Evolutionary conservation across 1,139 yeast genomes (phyloP).

Genomic region (Sugiyamaella pinicola): DNA sequence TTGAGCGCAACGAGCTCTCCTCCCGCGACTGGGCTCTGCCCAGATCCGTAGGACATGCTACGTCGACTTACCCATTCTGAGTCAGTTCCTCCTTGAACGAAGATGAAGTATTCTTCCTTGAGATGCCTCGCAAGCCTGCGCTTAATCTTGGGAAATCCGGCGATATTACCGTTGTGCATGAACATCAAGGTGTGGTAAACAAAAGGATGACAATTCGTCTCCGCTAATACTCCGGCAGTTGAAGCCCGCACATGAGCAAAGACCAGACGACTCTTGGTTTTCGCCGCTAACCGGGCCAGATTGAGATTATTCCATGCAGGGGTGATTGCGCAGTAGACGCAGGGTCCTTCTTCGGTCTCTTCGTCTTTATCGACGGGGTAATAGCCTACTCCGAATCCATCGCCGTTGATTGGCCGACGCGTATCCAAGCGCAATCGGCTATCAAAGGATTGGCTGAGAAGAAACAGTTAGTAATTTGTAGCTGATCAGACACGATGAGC

Average conservation of each 20-base stretch:
- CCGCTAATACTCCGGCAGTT: slow-evolving; percentile 90
- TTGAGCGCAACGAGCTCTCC: no score
- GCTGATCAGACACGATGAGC: background rate
- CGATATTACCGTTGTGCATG: slow-evolving; percentile 95
- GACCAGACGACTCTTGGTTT: slow-evolving; percentile 79
- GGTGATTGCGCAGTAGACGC: slow-evolving; percentile 89
- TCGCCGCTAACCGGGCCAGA: slow-evolving; percentile 78
- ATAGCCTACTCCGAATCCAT: slow-evolving; percentile 97
- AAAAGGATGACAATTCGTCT: slow-evolving; percentile 94
- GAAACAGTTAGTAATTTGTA: no score
- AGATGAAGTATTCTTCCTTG: slow-evolving; percentile 75
- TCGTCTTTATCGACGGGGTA: slow-evolving; percentile 56
- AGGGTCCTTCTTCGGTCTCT: slow-evolving; percentile 63
- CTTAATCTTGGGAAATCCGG: slow-evolving; percentile 73
- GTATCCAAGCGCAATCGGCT: slow-evolving; percentile 83
- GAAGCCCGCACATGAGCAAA: slow-evolving; percentile 97
- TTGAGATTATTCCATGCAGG: slow-evolving; percentile 95
- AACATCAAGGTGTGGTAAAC: slow-evolving; percentile 84
- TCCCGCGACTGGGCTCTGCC: background rate
- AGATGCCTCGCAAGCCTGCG: slow-evolving; percentile 69
- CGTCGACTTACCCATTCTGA: slow-evolving; percentile 66
- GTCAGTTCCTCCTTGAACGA: slow-evolving; percentile 91
- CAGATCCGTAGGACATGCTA: background rate
- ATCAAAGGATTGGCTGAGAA: slow-evolving; percentile 84
- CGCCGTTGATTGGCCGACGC: slow-evolving; percentile 90